These are phyloP conservation scores for Parietaria judaica DNA, from an alignment of 306 rosid species.

Conservation along the genomic window DNA sequence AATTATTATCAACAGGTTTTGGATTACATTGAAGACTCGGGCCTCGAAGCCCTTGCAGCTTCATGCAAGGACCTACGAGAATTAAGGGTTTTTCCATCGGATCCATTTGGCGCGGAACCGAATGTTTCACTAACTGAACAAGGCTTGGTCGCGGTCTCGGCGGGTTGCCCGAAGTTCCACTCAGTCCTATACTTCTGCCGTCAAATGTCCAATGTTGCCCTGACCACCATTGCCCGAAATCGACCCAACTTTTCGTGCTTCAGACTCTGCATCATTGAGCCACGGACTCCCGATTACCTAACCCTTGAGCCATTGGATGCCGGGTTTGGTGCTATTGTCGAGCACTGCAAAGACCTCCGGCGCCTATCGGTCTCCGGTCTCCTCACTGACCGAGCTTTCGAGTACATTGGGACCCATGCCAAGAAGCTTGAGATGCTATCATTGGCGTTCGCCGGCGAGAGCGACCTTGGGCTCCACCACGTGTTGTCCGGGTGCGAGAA, in stretches of 20 bases:
- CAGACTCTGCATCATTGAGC: conserved; percentile 90
- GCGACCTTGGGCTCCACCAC: conserved; percentile 88
- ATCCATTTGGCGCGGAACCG: conserved; percentile 59
- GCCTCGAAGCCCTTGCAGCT: conserved; percentile 70
- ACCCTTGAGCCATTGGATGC: conserved; percentile 61
- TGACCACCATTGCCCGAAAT: conserved; percentile 66
- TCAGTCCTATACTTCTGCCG: conserved; percentile 94
- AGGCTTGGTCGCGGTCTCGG: conserved; percentile 84
- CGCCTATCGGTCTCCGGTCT: conserved; percentile 89
- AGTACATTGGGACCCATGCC: conserved; percentile 58
- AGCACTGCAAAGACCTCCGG: conserved; percentile 81
- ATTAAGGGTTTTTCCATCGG: conserved; percentile 89
- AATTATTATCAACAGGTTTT: conserved; percentile 42
- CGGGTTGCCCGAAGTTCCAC: conserved; percentile 91
- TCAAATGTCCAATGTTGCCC: conserved; percentile 84
- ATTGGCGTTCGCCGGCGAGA: conserved; percentile 91
- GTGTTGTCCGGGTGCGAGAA: conserved; percentile 87
- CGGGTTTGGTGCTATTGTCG: conserved; percentile 97
- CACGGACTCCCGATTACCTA: conserved; percentile 60
- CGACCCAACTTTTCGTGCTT: conserved; percentile 79
- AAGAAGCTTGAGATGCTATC: conserved; percentile 98
- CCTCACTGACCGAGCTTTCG: conserved; percentile 76
- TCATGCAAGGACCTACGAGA: conserved; percentile 84
- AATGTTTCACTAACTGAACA: conserved; percentile 75
- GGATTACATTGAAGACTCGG: conserved; percentile 88